Evolutionary conservation across 805 yeast genomes (phyloP), one percentile per base, ranked within the genome.

Genomic region (Candida coquimbonensis): DNA sequence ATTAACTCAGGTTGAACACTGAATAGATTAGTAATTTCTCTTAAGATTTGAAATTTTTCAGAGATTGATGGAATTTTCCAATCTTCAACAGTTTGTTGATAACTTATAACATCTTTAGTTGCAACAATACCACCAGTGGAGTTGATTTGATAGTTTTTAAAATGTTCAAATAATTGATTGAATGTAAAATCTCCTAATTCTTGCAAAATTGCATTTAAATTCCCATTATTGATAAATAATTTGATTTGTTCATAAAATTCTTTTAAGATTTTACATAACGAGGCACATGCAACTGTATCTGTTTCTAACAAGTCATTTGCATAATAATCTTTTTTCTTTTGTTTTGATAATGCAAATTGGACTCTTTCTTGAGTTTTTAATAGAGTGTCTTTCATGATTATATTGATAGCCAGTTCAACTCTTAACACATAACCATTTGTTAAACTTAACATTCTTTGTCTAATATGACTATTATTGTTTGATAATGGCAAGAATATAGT

Each of bases 1-100:
- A 89, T 67, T 54, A 87, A 73, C 47, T 85, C 85, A 2, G 91
- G 84, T 58, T 86, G 93, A 16, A 87, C 95, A 0, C 95, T 83
- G 62, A 82, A 90, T 48, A 90, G 67, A 56, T 87, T 87, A 31
- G 91, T 88, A 49, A 90, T 75, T 53, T 89, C 96, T 59, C 88
- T 77, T 50, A 90, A 66, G 12, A 87, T 73, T 42, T 78, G 79
- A 65, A 86, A 83, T 47, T 75, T 74, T 32, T 80, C 85, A 5
- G 80, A 67, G 27, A 87, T 64, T 37, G 75, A 80, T 2, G 74
- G 72, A 14, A 84, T 70, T 8, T 70, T 67, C 91, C 93, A 87
- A 38, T 72, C 72, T 45, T 81, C 87, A 38, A 85, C 73, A 13
- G 77, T 70, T 14, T 76, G 70, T 61, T 87, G 91, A 57, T 83